Base-by-base conservation (phyloP, 2,329 filamentous ascomycete genomes). In the Sporothrix inflata region DNA sequence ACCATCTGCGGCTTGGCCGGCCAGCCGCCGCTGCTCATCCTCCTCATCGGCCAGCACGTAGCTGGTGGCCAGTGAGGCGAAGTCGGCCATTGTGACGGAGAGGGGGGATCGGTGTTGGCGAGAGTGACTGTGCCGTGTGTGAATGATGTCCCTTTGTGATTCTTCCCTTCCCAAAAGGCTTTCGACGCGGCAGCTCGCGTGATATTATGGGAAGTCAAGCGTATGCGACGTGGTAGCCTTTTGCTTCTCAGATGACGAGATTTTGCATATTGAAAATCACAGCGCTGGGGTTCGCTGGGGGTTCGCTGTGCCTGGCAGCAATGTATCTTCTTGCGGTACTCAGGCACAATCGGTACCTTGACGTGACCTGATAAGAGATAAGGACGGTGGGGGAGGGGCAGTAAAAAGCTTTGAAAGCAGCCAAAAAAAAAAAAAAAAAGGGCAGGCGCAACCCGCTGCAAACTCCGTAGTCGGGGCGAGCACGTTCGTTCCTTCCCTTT, bases 1-100 rank as follows among this genome's bases (percentile, higher is more conserved):
- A 77, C 76, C 76, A 1, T 74, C 67, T 2, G 74, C 74, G 4
- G 76, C 76, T 66, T 75, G 53, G 57, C 30, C 14, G 42, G 76
- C 75, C 51, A 75, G 57, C 65, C 72, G 45, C 47, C 38, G 72
- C 66, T 73, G 76, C 57, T 77, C 74, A 8, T 49, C 69, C 30
- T 76, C 74, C n/a, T 71, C 74, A 27, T 77, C 76, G 8, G 76
- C 74, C 66, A 78, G 73, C 53, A 78, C 76, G 53, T 77, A 78
- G 71, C 75, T 74, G 16, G 75, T 75, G 42, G 76, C 76, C 69
- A 75, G 71, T 42, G 70, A 72, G 42, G 73, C 69, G 42, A 77
- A 78, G 70, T 78, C 75, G 69, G 74, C 74, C 76, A 78, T 78
- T 27, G 30, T 19, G 19, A 27, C 51, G 61, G 30, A 19, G 57